A percentile compares a stretch with the other conserved stretches of the same genome.
Evolutionary conservation across 2,329 filamentous ascomycete species (phyloP).

Genomic region (Neocatenulostroma microsporum): DNA sequence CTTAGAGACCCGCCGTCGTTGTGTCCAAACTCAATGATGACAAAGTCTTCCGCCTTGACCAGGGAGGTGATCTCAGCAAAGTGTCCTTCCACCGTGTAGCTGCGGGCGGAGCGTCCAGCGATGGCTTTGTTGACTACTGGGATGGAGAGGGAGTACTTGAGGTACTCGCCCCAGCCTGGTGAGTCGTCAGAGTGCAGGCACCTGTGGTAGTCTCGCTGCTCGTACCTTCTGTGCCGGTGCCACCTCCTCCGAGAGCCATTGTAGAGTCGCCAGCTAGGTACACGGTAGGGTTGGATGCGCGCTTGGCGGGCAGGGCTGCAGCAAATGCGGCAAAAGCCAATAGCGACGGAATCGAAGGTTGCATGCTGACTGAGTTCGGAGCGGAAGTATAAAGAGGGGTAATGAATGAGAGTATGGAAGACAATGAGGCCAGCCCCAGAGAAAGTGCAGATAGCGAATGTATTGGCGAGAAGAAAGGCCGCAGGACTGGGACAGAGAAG

Average conservation of each 20-base stretch:
- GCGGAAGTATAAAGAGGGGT: no score
- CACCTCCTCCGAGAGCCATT: conserved; percentile 1
- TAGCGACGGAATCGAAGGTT: no score
- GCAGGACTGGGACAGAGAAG: no score
- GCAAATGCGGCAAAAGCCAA: not conserved
- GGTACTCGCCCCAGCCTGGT: conserved; percentile 55
- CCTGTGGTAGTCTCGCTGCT: no score
- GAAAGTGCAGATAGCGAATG: no score
- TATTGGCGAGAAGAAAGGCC: no score
- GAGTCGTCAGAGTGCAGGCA: not conserved
- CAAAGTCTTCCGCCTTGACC: conserved; percentile 54
- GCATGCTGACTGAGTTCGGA: no score
- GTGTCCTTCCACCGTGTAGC: conserved; percentile 58
- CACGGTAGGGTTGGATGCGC: not conserved
- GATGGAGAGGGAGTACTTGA: conserved; percentile 45
- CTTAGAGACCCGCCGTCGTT: conserved; percentile 58
- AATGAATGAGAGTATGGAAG: no score
- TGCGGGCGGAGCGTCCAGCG: conserved; percentile 58
- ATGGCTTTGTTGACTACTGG: conserved; percentile 57
- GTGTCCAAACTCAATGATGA: conserved; percentile 65
- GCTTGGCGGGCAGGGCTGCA: not conserved
- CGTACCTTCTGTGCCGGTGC: not conserved
- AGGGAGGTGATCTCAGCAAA: conserved; percentile 51
- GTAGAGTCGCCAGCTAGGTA: conserved; percentile 1
- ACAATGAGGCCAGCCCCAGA: no score